Evolutionary conservation across 164 flowering plant genomes (phyloP).

Genomic region (Tinospora cordifolia): DNA sequence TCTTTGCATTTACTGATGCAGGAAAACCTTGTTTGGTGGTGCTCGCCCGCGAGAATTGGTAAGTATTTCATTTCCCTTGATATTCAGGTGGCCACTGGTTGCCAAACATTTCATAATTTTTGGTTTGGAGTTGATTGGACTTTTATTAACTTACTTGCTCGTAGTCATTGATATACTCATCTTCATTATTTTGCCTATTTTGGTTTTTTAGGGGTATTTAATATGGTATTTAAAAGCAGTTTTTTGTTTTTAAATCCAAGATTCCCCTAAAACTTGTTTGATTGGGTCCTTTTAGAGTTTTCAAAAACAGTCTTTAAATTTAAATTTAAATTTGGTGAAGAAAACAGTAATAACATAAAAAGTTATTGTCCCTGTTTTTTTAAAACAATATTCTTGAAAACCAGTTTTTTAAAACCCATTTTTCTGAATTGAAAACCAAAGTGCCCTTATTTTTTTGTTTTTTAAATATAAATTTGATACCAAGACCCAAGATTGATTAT

Average conservation of each 20-base stretch:
- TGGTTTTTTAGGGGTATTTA: no score
- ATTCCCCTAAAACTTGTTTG: no score
- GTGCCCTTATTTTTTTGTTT: neutral
- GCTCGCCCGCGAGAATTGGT: slow-evolving; percentile 97
- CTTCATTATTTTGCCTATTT: neutral
- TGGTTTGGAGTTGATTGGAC: neutral
- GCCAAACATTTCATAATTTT: neutral
- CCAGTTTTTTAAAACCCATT: no score
- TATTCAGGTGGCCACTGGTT: neutral
- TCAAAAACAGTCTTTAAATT: no score
- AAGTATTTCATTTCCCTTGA: slow-evolving; percentile 14
- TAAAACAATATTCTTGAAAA: no score
- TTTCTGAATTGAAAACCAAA: no score
- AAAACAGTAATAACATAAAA: no score
- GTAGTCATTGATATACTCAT: neutral
- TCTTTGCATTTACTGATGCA: slow-evolving; percentile 24
- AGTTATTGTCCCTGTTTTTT: no score
- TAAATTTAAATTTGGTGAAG: no score
- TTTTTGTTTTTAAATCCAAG: no score
- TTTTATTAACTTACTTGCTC: neutral
- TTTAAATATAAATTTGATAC: neutral
- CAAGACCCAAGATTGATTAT: neutral
- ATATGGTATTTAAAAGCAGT: no score
- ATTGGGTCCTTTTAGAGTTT: no score
- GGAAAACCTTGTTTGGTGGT: slow-evolving; percentile 75